A percentile compares a stretch with the other conserved stretches of the same genome.
Conservation (phyloP, 2,329 filamentous ascomycete genomes). For the Diaporthe sp. region DNA sequence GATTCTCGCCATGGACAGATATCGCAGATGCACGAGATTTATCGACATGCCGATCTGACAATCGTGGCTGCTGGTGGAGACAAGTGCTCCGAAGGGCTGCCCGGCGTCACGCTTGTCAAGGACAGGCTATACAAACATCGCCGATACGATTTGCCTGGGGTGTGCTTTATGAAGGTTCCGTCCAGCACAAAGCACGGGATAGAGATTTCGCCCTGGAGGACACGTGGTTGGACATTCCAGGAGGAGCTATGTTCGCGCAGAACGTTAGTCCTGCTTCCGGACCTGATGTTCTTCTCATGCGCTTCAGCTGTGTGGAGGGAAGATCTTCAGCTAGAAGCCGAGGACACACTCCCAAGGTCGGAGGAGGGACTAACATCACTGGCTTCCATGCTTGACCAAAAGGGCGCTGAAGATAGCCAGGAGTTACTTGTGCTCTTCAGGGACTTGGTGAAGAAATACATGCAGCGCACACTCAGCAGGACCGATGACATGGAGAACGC, state of each 20-base stretch:
- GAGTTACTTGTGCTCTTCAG: conserved; percentile 6
- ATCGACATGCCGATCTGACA: conserved; percentile 4
- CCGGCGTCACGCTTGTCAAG: background rate
- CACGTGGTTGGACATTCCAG: conserved; percentile 29
- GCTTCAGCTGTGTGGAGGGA: conserved; percentile 21
- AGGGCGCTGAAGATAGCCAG: background rate
- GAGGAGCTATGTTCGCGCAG: conserved; percentile 26
- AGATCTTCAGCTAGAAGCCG: background rate
- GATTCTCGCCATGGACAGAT: conserved; percentile 20
- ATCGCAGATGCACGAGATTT: conserved; percentile 25
- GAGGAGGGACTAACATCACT: conserved; percentile 2
- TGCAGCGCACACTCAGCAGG: conserved; percentile 24
- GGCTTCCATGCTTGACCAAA: background rate
- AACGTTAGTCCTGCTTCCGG: background rate
- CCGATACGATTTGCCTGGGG: background rate
- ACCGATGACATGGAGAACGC: conserved; percentile 31
- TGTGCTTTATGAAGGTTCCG: conserved; percentile 5
- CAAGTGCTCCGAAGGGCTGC: background rate
- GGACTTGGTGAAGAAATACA: conserved; percentile 18
- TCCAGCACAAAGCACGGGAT: conserved; percentile 16
- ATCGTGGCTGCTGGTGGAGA: conserved; percentile 13
- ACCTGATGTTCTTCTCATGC: conserved; percentile 21
- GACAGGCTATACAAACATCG: conserved; percentile 6
- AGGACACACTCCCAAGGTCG: background rate
- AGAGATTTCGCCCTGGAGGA: conserved; percentile 24